Conservation (phyloP, 495 filamentous ascomycete genomes). For the Entonaema liquescens region DNA sequence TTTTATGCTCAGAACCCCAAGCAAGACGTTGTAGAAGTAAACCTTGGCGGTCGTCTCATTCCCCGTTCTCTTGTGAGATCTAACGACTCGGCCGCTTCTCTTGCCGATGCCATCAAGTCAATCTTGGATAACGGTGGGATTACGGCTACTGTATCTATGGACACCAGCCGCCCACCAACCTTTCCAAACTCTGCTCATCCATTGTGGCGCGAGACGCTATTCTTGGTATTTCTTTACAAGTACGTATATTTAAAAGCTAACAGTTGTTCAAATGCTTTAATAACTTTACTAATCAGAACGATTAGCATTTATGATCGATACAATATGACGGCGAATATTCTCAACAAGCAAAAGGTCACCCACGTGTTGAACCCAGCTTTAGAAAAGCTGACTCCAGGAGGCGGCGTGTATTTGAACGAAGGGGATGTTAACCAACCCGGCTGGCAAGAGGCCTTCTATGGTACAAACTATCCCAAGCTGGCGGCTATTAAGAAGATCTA, state of each 20-base stretch:
- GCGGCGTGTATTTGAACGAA: slow-evolving; percentile 49
- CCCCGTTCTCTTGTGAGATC: slow-evolving; percentile 21
- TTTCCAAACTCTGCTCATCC: slow-evolving; percentile 1
- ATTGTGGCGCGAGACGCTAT: too few species aligned
- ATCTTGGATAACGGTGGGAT: background rate
- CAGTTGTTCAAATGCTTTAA: too few species aligned
- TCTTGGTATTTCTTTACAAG: too few species aligned
- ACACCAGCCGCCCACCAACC: slow-evolving; percentile 19
- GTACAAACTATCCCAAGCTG: too few species aligned
- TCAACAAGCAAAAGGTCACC: slow-evolving; percentile 10
- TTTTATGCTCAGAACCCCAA: background rate
- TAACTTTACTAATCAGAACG: background rate
- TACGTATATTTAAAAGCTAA: too few species aligned
- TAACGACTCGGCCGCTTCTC: slow-evolving; percentile 14
- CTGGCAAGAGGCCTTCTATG: too few species aligned
- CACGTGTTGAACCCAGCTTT: slow-evolving; percentile 5
- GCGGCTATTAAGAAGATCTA: slow-evolving; percentile 56
- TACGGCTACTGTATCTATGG: slow-evolving; percentile 10
- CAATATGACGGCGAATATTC: slow-evolving; percentile 15
- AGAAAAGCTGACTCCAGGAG: slow-evolving; percentile 14
- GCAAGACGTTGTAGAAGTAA: slow-evolving; percentile 1
- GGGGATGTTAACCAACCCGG: background rate
- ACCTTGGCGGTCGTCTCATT: slow-evolving; percentile 22
- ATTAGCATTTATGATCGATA: slow-evolving; percentile 28
- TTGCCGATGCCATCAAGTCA: slow-evolving; percentile 15